Percentiles rank a stretch among this genome's conserved stretches.
Conservation (phyloP, 2,329 filamentous ascomycete species). For the Lecanicillium sp. region DNA sequence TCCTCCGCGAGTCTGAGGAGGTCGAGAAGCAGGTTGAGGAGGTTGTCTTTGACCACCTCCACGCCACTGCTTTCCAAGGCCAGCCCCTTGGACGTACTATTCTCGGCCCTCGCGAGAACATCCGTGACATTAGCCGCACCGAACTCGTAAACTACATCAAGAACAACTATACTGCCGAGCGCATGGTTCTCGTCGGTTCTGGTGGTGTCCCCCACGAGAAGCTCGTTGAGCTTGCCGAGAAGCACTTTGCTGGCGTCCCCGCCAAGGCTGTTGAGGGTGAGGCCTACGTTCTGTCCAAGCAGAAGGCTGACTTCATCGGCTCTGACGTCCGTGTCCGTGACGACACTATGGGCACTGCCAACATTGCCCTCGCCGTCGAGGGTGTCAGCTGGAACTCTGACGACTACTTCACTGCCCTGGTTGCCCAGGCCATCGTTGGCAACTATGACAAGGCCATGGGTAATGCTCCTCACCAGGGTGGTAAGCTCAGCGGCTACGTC, state of each 20-base stretch:
- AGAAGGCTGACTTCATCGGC: conserved; percentile 89
- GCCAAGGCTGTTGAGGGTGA: conserved; percentile 65
- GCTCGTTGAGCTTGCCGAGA: conserved; percentile 91
- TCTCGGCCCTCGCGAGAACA: conserved; percentile 95
- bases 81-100: conserved; percentile 97
- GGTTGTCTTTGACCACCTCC: conserved; percentile 97
- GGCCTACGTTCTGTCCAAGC: conserved; percentile 71
- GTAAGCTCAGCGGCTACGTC: conserved; percentile 93
- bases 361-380: conserved; percentile 97
- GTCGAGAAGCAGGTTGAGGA: conserved; percentile 99
- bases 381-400: conserved; percentile 99
- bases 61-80: conserved; percentile 94
- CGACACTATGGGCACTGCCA: conserved; percentile 90
- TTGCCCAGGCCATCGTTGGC: conserved; percentile 96
- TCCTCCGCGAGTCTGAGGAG: conserved; percentile 97
- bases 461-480: conserved; percentile 92
- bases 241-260: conserved; percentile 81
- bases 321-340: conserved; percentile 94
- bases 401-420: conserved; percentile 97
- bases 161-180: conserved; percentile 98
- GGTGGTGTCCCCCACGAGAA: conserved; percentile 90
- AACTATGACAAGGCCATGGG: conserved; percentile 99
- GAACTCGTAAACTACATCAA: conserved; percentile 96
- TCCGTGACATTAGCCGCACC: conserved; percentile 85
- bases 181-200: conserved; percentile 96